phyloP scores from a whole-genome alignment of 2,329 filamentous ascomycete genomes.

The Bipolaris oryzae region DNA sequence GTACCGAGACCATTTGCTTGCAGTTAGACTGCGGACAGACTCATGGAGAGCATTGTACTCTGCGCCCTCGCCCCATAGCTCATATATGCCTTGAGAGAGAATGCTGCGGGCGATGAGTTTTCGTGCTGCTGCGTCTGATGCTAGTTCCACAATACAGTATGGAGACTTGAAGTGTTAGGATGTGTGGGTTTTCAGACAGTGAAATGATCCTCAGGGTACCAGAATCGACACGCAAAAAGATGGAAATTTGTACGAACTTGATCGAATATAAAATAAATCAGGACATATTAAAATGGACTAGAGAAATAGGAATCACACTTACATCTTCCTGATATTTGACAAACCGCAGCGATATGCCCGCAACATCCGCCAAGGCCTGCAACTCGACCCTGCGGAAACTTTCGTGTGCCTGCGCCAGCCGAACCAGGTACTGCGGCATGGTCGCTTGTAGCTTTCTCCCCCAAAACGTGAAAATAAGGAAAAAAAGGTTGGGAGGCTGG shows the following conservation, averaged over 20 bases:
- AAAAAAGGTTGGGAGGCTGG: too few species aligned
- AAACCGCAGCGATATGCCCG: constrained; percentile 71
- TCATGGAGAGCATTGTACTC: constrained; percentile 72
- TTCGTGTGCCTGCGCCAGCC: constrained; percentile 88
- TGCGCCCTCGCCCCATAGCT: constrained; percentile 80
- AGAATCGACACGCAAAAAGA: neutral
- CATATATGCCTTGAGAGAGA: constrained; percentile 81
- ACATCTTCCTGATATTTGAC: constrained; percentile 77
- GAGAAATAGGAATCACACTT: constrained; percentile 48
- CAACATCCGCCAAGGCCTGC: constrained; percentile 74
- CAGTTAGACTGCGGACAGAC: constrained; percentile 64
- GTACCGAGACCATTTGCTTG: constrained; percentile 71
- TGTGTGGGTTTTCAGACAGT: neutral
- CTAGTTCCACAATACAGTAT: constrained; percentile 76
- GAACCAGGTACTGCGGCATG: constrained; percentile 77
- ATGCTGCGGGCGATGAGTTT: constrained; percentile 77
- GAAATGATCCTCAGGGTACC: neutral
- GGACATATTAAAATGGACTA: neutral
- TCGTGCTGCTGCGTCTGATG: constrained; percentile 67
- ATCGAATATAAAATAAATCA: neutral
- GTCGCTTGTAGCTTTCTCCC: neutral
- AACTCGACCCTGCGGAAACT: constrained; percentile 88
- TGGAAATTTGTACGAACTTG: neutral
- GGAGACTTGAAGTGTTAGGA: constrained; percentile 68
- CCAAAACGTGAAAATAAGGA: too few species aligned